Evolutionary conservation across 345 rosid genomes (phyloP), one percentile per base, ranked within the genome.

Genomic region (Gossypium australe): DNA sequence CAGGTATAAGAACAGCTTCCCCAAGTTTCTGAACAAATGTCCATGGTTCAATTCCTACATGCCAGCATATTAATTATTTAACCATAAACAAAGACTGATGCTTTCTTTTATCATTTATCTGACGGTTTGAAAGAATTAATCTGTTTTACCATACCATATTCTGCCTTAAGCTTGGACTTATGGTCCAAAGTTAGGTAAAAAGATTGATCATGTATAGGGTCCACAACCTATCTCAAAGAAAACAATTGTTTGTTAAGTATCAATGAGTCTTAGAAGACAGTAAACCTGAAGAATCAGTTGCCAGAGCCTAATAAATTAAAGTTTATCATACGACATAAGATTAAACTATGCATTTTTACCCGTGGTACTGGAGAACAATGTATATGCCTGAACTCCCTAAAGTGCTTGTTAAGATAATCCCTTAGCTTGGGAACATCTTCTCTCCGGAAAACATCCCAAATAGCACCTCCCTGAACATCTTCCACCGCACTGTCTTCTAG

Each of bases 371-470:
- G 94, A 68, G 70, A 61, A 77, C 97, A 88, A 71, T 80, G 68
- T 52, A 72, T 75, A 82, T 94, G 93, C 80, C 97, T 82, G 78
- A 94, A 94, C 81, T 94, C 97, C 48, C 74, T 84, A 75, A 81
- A 84, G 77, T 92, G 94, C 79, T 77, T 88, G 43, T 70, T 49
- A 58, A 92, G 89, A 81, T 87, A 94, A 13, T 78, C 79, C 83
- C 85, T 81, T 78, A 94, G 77, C 84, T 87, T 90, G 13, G 88
- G 83, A 74, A 82, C 88, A 84, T 90, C 94, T 83, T 90, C 80
- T 80, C 92, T 85, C 70, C 89, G 87, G 78, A 89, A 92, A 75
- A 92, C 89, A 78, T 90, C 92, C 97, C 97, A 94, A 4, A 89
- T 74, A 62, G 97, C 97, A 49, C 92, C 92, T 61, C 47, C 77